Percentiles rank a stretch among this genome's conserved stretches.
Evolutionary conservation across 345 rosid genomes (phyloP).

Genomic region (Eutrema yunnanense): DNA sequence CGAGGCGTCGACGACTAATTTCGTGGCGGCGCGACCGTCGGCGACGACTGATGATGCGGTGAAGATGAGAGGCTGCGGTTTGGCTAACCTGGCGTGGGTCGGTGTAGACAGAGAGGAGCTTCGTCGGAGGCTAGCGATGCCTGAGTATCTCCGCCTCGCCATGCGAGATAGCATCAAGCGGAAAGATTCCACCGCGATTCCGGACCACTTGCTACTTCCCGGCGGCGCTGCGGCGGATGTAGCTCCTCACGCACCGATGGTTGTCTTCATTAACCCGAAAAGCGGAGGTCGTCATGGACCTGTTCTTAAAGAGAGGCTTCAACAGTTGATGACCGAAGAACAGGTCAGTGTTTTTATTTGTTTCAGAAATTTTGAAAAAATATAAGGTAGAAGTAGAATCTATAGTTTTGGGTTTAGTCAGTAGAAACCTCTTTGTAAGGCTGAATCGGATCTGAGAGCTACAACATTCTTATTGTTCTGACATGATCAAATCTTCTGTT

Average conservation of each 20-base stretch:
- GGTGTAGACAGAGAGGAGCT: slow-evolving; percentile 73
- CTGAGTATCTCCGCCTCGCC: slow-evolving; percentile 71
- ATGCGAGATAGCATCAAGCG: slow-evolving; percentile 56
- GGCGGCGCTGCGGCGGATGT: slow-evolving; percentile 14
- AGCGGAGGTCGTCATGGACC: slow-evolving; percentile 95
- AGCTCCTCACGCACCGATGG: slow-evolving; percentile 67
- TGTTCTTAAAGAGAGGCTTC: slow-evolving; percentile 67
- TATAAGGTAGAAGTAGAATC: neutral
- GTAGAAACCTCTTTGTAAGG: neutral
- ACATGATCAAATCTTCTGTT: neutral
- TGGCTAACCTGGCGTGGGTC: slow-evolving; percentile 54
- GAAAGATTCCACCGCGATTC: slow-evolving; percentile 36
- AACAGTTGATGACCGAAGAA: slow-evolving; percentile 70
- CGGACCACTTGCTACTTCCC: slow-evolving; percentile 25
- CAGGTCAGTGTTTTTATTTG: slow-evolving; percentile 40
- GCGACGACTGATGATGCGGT: slow-evolving; percentile 47
- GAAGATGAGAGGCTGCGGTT: slow-evolving; percentile 54
- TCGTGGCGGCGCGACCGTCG: slow-evolving; percentile 33
- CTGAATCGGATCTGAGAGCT: neutral
- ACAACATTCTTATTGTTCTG: neutral
- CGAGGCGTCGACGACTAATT: slow-evolving; percentile 44
- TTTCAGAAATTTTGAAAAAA: neutral
- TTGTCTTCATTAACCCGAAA: slow-evolving; percentile 72
- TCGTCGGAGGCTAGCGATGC: slow-evolving; percentile 45
- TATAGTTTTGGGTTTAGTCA: neutral